Base-by-base conservation (phyloP, 1,139 yeast species). In the Sugiyamaella castrensis region DNA sequence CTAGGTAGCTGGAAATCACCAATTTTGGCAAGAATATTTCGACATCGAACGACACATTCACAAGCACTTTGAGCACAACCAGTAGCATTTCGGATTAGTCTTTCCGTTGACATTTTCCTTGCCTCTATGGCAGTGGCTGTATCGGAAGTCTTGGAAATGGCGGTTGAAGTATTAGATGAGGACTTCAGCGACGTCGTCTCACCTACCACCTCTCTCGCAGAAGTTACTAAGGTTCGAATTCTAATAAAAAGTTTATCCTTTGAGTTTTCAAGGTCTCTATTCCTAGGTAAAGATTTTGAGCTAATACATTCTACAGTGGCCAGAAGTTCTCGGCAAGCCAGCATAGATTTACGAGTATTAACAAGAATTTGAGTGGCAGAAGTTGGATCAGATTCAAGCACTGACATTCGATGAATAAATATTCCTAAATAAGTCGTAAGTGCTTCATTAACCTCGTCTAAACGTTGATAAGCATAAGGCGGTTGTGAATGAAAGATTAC, bases 1-100 rank as follows among this genome's bases (percentile, higher is more conserved):
- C 75, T 65, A 32, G 83, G 80, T 48, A 88, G 70, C 59, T 79
- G 80, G 66, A 87, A 86, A 62, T 87, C 94, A 24, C 94, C 91
- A 19, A 84, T 79, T 36, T 79, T 67, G 24, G 79, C 77, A 37
- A 84, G 47, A 56, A 71, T 67, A 68, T 75, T 67, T 48, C 71
- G 67, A 52, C 82, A 77, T 31, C 76, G 71, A 1, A 70, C 71
- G 13, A 76, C 70, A 53, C 72, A 69, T 43, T 65, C 69, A 8
- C 66, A 64, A 3, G 72, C 68, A n/a, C 65, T 58, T 30, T 65
- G 57, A 13, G 69, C 63, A 51, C 70, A 65, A 33, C 60, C 65
- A 31, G 65, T 60, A 2, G 70, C 70, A 40, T 38, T 51, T 28
- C 33, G 35, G 34, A 32, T 38, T n/a, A 45, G 51, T 26, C 37